phyloP scores from a whole-genome alignment of 1,139 yeast genomes.

The Pichia sp. region DNA sequence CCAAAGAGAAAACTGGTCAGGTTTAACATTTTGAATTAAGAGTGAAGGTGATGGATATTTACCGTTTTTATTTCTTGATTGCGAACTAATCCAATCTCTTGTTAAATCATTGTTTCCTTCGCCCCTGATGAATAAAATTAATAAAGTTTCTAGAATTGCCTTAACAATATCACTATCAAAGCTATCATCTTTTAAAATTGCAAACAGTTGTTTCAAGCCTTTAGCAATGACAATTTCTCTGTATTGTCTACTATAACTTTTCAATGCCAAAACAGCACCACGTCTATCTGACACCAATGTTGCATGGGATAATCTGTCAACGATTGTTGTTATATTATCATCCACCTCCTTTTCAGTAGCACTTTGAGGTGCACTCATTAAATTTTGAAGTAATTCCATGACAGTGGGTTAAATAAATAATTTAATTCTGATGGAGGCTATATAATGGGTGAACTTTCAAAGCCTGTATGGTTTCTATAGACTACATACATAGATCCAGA shows the following conservation, averaged over 20 bases:
- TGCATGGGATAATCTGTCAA: conserved; percentile 83
- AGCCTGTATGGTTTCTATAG: too few relatives aligned
- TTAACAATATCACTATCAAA: conserved; percentile 69
- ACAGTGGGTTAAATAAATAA: too few relatives aligned
- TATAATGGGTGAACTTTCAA: too few relatives aligned
- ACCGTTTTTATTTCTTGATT: conserved; percentile 71
- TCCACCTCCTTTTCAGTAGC: conserved; percentile 51
- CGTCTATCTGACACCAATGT: conserved; percentile 77
- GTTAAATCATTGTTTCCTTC: conserved; percentile 48
- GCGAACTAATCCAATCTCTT: conserved; percentile 66
- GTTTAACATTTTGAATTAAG: conserved; percentile 44
- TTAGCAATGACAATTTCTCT: conserved; percentile 87
- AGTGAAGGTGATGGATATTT: conserved; percentile 78
- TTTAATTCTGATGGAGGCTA: too few relatives aligned
- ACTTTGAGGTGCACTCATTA: conserved; percentile 26
- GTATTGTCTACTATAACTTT: conserved; percentile 83
- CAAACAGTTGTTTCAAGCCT: conserved; percentile 71
- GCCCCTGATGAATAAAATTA: conserved; percentile 67
- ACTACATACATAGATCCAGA: too few relatives aligned
- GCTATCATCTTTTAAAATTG: conserved; percentile 55
- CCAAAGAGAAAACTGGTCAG: conserved; percentile 89
- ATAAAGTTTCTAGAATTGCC: conserved; percentile 78
- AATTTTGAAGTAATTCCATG: conserved; percentile 28
- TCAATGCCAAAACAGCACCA: conserved; percentile 85
- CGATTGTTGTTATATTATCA: conserved; percentile 81